Evolutionary conservation across 1,284 basidiomycete species (phyloP).

Genomic region (Trichosporon coremiiforme): DNA sequence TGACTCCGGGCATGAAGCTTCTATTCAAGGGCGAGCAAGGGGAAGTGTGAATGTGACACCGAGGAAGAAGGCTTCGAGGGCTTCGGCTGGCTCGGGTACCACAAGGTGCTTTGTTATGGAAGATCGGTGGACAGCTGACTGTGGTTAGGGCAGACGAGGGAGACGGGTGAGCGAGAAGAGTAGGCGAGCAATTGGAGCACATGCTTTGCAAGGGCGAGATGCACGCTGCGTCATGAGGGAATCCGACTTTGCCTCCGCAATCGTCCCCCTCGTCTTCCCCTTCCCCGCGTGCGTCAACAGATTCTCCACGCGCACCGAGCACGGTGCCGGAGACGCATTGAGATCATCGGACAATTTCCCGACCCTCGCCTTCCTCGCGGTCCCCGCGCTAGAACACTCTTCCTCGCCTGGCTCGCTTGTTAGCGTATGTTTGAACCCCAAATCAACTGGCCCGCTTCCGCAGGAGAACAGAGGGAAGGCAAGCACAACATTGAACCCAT

Average conservation of each 20-base stretch:
- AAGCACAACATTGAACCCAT: too few relatives aligned
- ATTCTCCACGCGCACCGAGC: too few relatives aligned
- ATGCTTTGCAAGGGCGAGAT: background rate
- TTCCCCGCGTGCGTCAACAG: too few relatives aligned
- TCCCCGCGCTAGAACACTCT: background rate
- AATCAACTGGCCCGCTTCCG: background rate
- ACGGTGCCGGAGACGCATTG: background rate
- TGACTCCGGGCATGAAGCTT: background rate
- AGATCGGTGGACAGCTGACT: background rate
- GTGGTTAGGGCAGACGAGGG: background rate
- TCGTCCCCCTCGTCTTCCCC: background rate
- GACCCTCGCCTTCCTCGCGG: background rate
- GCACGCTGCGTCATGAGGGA: background rate
- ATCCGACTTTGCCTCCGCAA: constrained; percentile 7
- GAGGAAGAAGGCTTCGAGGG: background rate
- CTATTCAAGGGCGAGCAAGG: background rate
- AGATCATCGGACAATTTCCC: constrained; percentile 17
- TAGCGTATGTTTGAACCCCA: background rate
- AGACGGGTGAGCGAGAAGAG: background rate
- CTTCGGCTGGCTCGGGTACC: background rate
- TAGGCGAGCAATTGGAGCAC: background rate
- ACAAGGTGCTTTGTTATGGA: too few relatives aligned
- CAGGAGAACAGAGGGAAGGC: too few relatives aligned
- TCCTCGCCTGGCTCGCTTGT: background rate
- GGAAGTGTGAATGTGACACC: too few relatives aligned